Evolutionary conservation across 108 stramenopile species (phyloP).

Genomic region (Cyclostephanos tholiformis): DNA sequence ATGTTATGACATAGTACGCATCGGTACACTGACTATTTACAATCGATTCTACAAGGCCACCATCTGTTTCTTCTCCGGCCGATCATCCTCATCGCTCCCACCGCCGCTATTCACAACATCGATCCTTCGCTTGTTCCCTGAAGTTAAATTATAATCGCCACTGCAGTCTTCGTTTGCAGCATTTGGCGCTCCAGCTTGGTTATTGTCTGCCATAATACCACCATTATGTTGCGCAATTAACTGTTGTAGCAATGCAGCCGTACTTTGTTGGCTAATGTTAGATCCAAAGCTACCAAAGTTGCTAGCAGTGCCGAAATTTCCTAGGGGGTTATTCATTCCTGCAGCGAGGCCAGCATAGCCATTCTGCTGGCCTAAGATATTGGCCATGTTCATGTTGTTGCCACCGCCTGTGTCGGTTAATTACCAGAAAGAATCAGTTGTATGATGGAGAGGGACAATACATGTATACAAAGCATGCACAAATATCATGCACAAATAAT

Average conservation of each 20-base stretch:
- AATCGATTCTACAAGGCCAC: conserved; percentile 1
- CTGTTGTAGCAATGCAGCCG: conserved; percentile 40
- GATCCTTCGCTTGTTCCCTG: conserved; percentile 24
- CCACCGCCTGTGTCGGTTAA: conserved; percentile 5
- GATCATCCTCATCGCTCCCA: conserved; percentile 9
- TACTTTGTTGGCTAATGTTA: conserved; percentile 25
- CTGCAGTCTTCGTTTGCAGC: background rate
- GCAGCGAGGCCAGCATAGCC: conserved; percentile 31
- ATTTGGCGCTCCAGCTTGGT: background rate
- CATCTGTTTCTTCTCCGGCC: conserved; percentile 22
- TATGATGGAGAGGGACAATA: background rate
- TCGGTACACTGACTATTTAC: no score
- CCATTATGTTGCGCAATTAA: conserved; percentile 37
- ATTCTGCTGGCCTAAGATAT: conserved; percentile 31
- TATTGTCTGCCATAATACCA: conserved; percentile 11
- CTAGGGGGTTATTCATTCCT: conserved; percentile 21
- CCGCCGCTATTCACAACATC: background rate
- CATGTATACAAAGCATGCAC: background rate
- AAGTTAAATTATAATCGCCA: background rate
- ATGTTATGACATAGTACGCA: no score
- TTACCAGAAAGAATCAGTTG: background rate
- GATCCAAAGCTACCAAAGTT: conserved; percentile 12
- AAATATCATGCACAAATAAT: background rate
- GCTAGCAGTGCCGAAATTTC: conserved; percentile 14
- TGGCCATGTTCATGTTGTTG: conserved; percentile 9